phyloP scores from a whole-genome alignment of 2,329 filamentous ascomycete genomes.

The Pleomassaria siparia region DNA sequence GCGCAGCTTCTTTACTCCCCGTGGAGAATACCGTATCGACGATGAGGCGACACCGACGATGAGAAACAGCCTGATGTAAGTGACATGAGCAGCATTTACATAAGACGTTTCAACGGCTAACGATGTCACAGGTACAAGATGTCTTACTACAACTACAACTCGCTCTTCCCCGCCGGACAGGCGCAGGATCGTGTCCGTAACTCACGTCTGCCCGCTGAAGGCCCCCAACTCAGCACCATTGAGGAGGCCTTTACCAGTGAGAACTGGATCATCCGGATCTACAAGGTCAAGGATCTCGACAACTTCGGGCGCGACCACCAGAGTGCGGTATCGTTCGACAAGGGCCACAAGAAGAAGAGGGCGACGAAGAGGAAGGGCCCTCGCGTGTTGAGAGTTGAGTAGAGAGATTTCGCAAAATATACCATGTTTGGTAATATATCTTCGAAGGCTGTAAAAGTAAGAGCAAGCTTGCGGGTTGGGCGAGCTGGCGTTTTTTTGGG shows the following conservation, averaged over 20 bases:
- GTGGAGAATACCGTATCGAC: slow-evolving; percentile 94
- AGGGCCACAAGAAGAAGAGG: slow-evolving; percentile 84
- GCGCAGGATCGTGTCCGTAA: slow-evolving; percentile 87
- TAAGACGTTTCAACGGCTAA: slow-evolving; percentile 27
- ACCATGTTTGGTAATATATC: slow-evolving; percentile 17
- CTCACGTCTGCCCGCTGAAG: slow-evolving; percentile 75
- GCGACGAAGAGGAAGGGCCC: slow-evolving; percentile 70
- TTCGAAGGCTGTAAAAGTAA: slow-evolving; percentile 34
- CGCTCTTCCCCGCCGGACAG: slow-evolving; percentile 88
- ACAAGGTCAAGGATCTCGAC: slow-evolving; percentile 99
- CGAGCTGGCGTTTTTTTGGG: slow-evolving; percentile 32
- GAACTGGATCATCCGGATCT: slow-evolving; percentile 99
- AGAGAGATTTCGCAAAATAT: slow-evolving; percentile 33
- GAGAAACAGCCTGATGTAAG: slow-evolving; percentile 99
- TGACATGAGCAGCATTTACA: slow-evolving; percentile 16
- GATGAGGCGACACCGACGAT: slow-evolving; percentile 92
- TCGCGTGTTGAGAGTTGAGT: slow-evolving; percentile 72
- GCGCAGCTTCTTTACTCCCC: slow-evolving; percentile 88
- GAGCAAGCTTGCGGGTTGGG: slow-evolving; percentile 22
- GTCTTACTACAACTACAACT: slow-evolving; percentile 98
- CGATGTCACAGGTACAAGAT: slow-evolving; percentile 85
- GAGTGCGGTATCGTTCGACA: slow-evolving; percentile 68
- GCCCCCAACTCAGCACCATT: slow-evolving; percentile 81
- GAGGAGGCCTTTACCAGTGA: slow-evolving; percentile 98
- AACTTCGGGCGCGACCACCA: slow-evolving; percentile 90